Evolutionary conservation across 129 eudicot genomes (phyloP).

Genomic region (Helichrysum umbraculigerum): DNA sequence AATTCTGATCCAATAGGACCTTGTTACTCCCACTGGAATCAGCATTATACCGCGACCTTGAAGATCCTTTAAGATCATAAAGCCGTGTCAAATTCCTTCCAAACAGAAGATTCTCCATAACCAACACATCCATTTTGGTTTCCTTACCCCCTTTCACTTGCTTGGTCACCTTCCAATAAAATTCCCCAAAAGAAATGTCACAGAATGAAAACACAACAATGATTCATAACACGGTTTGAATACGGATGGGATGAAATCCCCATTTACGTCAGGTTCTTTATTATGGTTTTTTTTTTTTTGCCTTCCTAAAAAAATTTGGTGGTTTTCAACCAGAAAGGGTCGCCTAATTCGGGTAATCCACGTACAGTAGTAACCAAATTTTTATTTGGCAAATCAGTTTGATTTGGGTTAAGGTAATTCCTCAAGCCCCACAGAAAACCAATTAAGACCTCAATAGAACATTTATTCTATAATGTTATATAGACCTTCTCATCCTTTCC

Average conservation of each 20-base stretch:
- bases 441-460: background rate
- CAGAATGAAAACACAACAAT: background rate
- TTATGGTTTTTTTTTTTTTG: no score
- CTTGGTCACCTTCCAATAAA: constrained; percentile 61
- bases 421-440: background rate
- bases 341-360: background rate
- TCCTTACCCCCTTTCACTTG: constrained; percentile 93
- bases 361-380: background rate
- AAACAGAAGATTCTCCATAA: constrained; percentile 96
- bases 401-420: background rate
- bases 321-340: background rate
- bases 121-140: constrained; percentile 85
- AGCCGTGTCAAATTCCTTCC: constrained; percentile 85
- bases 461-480: background rate
- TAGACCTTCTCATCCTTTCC: background rate
- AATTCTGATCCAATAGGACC: constrained; percentile 93
- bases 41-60: constrained; percentile 92
- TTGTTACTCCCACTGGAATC: constrained; percentile 88
- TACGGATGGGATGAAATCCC: background rate
- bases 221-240: background rate
- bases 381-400: background rate
- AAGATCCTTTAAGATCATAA: constrained; percentile 96
- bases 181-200: background rate
- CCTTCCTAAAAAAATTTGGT: background rate
- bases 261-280: background rate